A percentile compares a stretch with the other conserved stretches of the same genome.
Evolutionary conservation across 306 rosid genomes (phyloP).

Genomic region (Dryas octopetala): DNA sequence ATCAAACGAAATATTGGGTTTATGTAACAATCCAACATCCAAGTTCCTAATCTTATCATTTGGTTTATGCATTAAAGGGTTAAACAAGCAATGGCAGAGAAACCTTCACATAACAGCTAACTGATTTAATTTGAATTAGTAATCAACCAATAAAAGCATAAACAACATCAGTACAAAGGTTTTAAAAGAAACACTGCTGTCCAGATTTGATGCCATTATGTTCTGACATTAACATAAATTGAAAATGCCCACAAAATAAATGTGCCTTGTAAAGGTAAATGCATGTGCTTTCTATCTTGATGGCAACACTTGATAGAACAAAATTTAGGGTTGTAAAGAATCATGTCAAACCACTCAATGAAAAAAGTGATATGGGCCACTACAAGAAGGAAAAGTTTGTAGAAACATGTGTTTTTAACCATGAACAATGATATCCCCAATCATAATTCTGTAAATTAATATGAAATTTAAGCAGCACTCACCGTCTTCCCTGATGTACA

Average conservation of each 20-base stretch:
- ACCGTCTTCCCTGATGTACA: conserved; percentile 60
- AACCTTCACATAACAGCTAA: background rate
- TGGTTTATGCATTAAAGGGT: too few species aligned
- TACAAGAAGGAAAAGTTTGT: background rate
- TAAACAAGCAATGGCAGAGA: background rate
- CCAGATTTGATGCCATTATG: background rate
- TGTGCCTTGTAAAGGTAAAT: conserved; percentile 1
- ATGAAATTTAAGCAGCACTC: conserved; percentile 30
- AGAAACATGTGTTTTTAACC: background rate
- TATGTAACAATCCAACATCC: too few species aligned
- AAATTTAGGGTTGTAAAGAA: background rate
- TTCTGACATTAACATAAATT: background rate
- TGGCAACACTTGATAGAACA: background rate
- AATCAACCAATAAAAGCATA: background rate
- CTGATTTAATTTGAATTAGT: background rate
- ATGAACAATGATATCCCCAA: background rate
- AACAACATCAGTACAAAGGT: background rate
- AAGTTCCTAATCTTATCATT: too few species aligned
- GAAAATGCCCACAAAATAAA: background rate
- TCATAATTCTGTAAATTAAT: background rate
- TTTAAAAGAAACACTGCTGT: background rate
- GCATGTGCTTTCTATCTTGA: background rate
- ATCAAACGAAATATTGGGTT: too few species aligned
- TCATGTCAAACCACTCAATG: background rate
- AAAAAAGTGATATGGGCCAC: background rate